phyloP scores from a whole-genome alignment of 768 basidiomycete genomes.

The Baorangia bicolor region DNA sequence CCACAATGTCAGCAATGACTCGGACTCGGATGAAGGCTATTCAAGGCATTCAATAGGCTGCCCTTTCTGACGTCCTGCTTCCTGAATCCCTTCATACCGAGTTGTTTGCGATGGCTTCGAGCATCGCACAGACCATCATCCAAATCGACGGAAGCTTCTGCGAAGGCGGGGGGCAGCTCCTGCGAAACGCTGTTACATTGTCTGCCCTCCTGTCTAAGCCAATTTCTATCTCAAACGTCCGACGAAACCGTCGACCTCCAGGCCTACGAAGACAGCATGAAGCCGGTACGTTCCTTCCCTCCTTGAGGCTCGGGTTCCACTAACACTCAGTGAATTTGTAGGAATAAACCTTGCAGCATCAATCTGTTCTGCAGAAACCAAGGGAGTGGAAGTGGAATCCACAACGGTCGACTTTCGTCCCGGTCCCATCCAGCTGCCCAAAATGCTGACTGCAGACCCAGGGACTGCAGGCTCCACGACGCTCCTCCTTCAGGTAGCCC shows the following conservation, averaged over 20 bases:
- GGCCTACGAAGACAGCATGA: slow-evolving; percentile 75
- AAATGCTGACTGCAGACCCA: slow-evolving; percentile 44
- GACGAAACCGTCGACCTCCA: slow-evolving; percentile 54
- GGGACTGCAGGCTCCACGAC: slow-evolving; percentile 70
- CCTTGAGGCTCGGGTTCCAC: background rate
- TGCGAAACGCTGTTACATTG: slow-evolving; percentile 66
- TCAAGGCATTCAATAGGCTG: background rate
- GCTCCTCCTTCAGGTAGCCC: slow-evolving; percentile 67
- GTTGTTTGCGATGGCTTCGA: slow-evolving; percentile 8
- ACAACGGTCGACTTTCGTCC: slow-evolving; percentile 55
- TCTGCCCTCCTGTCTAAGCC: slow-evolving; percentile 65
- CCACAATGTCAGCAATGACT: background rate
- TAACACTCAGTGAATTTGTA: slow-evolving; percentile 20
- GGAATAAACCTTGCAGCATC: slow-evolving; percentile 65
- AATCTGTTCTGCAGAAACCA: slow-evolving; percentile 55
- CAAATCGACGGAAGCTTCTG: slow-evolving; percentile 45
- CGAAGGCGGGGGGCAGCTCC: slow-evolving; percentile 68
- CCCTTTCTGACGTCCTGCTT: background rate
- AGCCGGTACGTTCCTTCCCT: slow-evolving; percentile 43
- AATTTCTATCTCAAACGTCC: slow-evolving; percentile 59
- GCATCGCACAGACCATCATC: slow-evolving; percentile 11
- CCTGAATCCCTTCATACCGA: background rate
- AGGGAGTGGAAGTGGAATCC: slow-evolving; percentile 56
- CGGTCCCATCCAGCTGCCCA: slow-evolving; percentile 39
- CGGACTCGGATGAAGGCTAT: background rate